Evolutionary conservation across 2,329 filamentous ascomycete species (phyloP).

Genomic region (Nannizziopsis barbatae): DNA sequence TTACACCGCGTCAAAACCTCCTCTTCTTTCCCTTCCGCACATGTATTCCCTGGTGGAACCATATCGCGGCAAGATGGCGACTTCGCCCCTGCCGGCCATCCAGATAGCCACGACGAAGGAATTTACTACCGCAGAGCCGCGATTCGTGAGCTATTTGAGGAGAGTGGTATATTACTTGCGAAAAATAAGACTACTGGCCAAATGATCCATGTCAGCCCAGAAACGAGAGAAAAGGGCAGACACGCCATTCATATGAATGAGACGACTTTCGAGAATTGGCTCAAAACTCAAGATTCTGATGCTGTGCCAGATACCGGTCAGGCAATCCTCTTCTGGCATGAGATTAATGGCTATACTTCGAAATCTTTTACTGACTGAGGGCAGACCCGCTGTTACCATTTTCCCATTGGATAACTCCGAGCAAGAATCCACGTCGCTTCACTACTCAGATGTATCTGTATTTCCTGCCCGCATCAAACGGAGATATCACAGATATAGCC

Average conservation of each 20-base stretch:
- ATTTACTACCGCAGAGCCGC: constrained; percentile 68
- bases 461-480: constrained; percentile 55
- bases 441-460: constrained; percentile 97
- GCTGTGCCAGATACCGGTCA: constrained; percentile 48
- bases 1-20: constrained; percentile 77
- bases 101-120: constrained; percentile 57
- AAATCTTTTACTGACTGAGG: constrained; percentile 4
- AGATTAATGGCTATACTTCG: not conserved
- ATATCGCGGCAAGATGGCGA: constrained; percentile 64
- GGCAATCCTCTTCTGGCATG: constrained; percentile 9
- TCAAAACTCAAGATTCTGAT: constrained; percentile 31
- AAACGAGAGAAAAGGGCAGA: constrained; percentile 54
- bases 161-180: constrained; percentile 78
- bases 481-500: constrained; percentile 24
- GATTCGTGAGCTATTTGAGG: constrained; percentile 86
- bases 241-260: constrained; percentile 56
- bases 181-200: constrained; percentile 30
- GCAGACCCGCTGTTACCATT: constrained; percentile 56
- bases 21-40: constrained; percentile 74
- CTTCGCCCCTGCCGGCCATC: constrained; percentile 40
- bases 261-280: constrained; percentile 56
- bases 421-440: constrained; percentile 59
- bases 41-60: constrained; percentile 89
- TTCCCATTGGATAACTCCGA: constrained; percentile 83
- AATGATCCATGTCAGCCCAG: constrained; percentile 51